Evolutionary conservation across 257 asterid genomes (phyloP).

Genomic region (Fraxinus excelsior): DNA sequence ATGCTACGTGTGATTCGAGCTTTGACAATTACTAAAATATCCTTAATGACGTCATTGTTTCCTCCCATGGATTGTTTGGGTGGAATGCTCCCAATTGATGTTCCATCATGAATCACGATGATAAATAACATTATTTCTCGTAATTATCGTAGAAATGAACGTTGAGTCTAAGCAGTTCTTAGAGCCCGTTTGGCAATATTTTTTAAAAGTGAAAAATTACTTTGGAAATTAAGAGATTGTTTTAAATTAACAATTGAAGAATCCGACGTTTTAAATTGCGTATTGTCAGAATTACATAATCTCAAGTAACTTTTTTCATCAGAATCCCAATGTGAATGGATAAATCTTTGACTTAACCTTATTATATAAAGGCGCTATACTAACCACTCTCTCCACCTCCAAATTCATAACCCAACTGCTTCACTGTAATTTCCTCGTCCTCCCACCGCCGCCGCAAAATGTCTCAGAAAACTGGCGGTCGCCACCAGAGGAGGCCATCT

Average conservation of each 20-base stretch:
- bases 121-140: too few relatives aligned
- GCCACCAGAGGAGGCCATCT: slow-evolving; percentile 78
- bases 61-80: neutral
- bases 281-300: neutral
- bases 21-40: neutral
- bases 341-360: slow-evolving; percentile 38
- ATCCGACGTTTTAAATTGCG: neutral
- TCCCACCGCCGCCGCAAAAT: slow-evolving; percentile 21
- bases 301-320: slow-evolving; percentile 24
- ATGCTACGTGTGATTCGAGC: neutral
- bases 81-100: too few relatives aligned
- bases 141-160: too few relatives aligned
- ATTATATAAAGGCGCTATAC: slow-evolving; percentile 31
- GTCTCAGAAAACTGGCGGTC: slow-evolving; percentile 64
- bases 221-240: too few relatives aligned
- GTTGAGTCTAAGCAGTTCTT: too few relatives aligned
- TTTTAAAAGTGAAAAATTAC: too few relatives aligned
- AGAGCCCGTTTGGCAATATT: too few relatives aligned
- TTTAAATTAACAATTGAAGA: neutral
- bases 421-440: slow-evolving; percentile 16
- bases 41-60: neutral
- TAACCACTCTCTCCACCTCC: slow-evolving; percentile 28
- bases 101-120: too few relatives aligned
- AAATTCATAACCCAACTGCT: slow-evolving; percentile 19
- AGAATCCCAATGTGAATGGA: slow-evolving; percentile 49